phyloP scores from a whole-genome alignment of 2,329 filamentous ascomycete genomes.

The Graphium sp. region DNA sequence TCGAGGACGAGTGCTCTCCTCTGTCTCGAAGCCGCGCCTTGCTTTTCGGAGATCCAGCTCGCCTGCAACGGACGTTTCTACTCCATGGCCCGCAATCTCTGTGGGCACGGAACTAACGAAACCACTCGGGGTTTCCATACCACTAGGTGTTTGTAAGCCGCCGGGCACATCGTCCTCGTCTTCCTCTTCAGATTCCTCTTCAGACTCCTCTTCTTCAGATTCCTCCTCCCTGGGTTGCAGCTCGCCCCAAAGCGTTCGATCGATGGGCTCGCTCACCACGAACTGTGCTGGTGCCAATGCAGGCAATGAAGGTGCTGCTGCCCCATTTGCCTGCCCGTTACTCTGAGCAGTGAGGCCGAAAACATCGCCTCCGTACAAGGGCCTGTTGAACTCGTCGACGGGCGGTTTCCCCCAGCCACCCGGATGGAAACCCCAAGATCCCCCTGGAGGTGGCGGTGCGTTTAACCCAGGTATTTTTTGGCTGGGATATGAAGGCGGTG shows the following conservation, averaged over 20 bases:
- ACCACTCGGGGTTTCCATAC: slow-evolving; percentile 66
- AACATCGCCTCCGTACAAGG: slow-evolving; percentile 85
- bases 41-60: slow-evolving; percentile 83
- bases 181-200: slow-evolving; percentile 57
- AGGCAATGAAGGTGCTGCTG: slow-evolving; percentile 17
- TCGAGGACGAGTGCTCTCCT: slow-evolving; percentile 58
- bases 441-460: slow-evolving; percentile 76
- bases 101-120: slow-evolving; percentile 67
- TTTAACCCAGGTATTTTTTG: slow-evolving; percentile 90
- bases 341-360: slow-evolving; percentile 61
- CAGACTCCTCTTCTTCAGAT: slow-evolving; percentile 53
- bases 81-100: slow-evolving; percentile 53
- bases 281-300: slow-evolving; percentile 19
- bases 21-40: slow-evolving; percentile 71
- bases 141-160: slow-evolving; percentile 58
- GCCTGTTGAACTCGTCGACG: slow-evolving; percentile 80
- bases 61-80: slow-evolving; percentile 59
- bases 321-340: too few relatives aligned
- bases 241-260: slow-evolving; percentile 84
- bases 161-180: slow-evolving; percentile 43
- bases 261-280: slow-evolving; percentile 56
- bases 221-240: slow-evolving; percentile 60
- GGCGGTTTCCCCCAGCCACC: slow-evolving; percentile 95
- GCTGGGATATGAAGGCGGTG: slow-evolving; percentile 88
- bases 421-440: slow-evolving; percentile 86